Conservation (phyloP, 768 basidiomycete species). For the Lactarius sp. region DNA sequence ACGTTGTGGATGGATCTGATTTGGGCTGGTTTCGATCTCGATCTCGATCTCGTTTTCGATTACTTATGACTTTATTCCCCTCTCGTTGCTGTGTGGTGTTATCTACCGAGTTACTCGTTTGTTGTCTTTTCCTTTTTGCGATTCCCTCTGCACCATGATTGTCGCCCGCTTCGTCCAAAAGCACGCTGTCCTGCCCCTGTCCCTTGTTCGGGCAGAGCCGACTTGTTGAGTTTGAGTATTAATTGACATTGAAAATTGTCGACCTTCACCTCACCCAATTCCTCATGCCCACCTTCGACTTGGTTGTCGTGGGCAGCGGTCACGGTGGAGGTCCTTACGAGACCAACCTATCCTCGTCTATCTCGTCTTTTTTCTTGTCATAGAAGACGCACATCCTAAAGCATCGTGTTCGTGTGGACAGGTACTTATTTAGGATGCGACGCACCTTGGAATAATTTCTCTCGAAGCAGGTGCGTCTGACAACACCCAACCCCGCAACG, state of each 20-base stretch:
- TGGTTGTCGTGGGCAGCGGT: conserved; percentile 67
- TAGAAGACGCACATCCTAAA: conserved; percentile 4
- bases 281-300: conserved; percentile 53
- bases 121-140: conserved; percentile 2
- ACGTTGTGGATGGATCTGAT: conserved; percentile 10
- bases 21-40: conserved; percentile 4
- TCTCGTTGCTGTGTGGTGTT: not conserved
- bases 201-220: conserved; percentile 6
- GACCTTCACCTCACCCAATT: conserved; percentile 4
- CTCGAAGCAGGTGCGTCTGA: conserved; percentile 75
- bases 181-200: no score
- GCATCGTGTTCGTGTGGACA: conserved; percentile 31
- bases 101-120: conserved; percentile 11
- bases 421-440: conserved; percentile 79
- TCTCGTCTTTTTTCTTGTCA: conserved; percentile 25
- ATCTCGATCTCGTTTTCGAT: not conserved
- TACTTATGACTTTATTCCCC: conserved; percentile 6
- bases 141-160: not conserved
- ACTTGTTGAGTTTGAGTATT: conserved; percentile 13
- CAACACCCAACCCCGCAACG: not conserved
- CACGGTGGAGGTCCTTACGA: conserved; percentile 91
- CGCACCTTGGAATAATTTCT: conserved; percentile 65
- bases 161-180: no score
- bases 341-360: conserved; percentile 82
- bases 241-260: conserved; percentile 5